These are phyloP conservation scores for carrot (Daucus carota) DNA, from an alignment of 129 eudicot species.

Conservation along the genomic window DH1_v3.0 NC_030382.2:34479501-34480000, in stretches of 20 bases:
- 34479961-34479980: too few species aligned
- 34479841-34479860: background rate
- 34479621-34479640: slow-evolving; percentile 86
- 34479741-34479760: background rate
- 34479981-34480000: too few species aligned
- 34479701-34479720: too few species aligned
- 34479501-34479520: background rate
- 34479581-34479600: too few species aligned
- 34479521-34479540: background rate
- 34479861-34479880: too few species aligned
- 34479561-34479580: too few species aligned
- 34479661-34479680: slow-evolving; percentile 44
- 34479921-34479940: too few species aligned
- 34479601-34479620: too few species aligned
- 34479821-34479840: background rate
- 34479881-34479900: background rate
- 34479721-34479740: too few species aligned
- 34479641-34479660: slow-evolving; percentile 56
- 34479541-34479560: too few species aligned
- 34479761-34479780: background rate
- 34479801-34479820: background rate
- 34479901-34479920: too few species aligned
- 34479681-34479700: slow-evolving; percentile 75
- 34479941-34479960: too few species aligned
- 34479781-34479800: background rate